A percentile compares a stretch with the other conserved stretches of the same genome.
Conservation (phyloP, 306 rosid genomes). For the Castanospermum australe region DNA sequence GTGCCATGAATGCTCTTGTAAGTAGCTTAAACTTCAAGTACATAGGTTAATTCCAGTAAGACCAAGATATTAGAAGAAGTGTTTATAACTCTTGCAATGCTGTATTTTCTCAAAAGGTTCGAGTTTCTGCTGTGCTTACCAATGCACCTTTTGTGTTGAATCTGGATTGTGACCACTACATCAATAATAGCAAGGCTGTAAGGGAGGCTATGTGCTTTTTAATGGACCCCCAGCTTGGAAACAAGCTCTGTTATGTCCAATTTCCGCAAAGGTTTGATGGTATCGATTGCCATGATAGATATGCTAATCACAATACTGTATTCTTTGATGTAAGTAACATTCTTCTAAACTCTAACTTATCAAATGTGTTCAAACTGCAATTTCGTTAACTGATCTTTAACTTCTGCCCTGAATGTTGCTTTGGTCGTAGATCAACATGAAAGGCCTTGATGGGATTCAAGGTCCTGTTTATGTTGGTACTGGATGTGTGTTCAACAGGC, state of each 20-base stretch:
- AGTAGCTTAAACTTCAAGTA: slow-evolving; percentile 29
- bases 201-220: slow-evolving; percentile 98
- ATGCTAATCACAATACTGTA: slow-evolving; percentile 75
- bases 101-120: slow-evolving; percentile 55
- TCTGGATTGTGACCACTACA: slow-evolving; percentile 97
- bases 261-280: slow-evolving; percentile 93
- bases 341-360: neutral
- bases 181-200: slow-evolving; percentile 86
- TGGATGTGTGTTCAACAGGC: slow-evolving; percentile 93
- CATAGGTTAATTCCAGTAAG: neutral
- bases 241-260: slow-evolving; percentile 80
- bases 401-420: slow-evolving; percentile 29
- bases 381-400: slow-evolving; percentile 2
- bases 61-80: neutral
- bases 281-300: slow-evolving; percentile 72
- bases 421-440: slow-evolving; percentile 77
- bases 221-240: slow-evolving; percentile 87
- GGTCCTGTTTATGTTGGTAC: slow-evolving; percentile 95
- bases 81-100: slow-evolving; percentile 20
- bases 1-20: slow-evolving; percentile 95
- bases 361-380: neutral
- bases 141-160: slow-evolving; percentile 95
- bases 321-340: slow-evolving; percentile 76
- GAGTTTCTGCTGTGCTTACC: slow-evolving; percentile 93
- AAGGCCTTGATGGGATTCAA: slow-evolving; percentile 96